Percentiles rank a stretch among this genome's conserved stretches.
Evolutionary conservation across 768 basidiomycete genomes (phyloP).

Genomic region (Leccinum olivaceopallidum): DNA sequence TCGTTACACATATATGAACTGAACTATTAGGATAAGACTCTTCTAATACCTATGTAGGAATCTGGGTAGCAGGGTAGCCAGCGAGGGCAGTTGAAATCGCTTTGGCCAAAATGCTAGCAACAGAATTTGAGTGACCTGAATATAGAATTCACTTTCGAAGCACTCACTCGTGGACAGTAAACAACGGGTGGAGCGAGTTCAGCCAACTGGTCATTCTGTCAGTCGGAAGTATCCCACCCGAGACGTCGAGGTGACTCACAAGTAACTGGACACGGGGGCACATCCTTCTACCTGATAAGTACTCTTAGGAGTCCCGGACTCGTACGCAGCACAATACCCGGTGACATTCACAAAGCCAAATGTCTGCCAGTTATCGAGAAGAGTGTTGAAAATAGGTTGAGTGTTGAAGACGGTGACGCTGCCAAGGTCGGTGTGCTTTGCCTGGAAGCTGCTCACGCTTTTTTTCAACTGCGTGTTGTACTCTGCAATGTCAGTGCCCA

Average conservation of each 20-base stretch:
- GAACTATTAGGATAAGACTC: not conserved
- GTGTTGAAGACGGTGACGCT: constrained; percentile 54
- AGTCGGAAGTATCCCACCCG: not conserved
- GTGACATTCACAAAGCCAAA: constrained; percentile 61
- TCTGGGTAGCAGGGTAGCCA: constrained; percentile 25
- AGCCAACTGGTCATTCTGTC: constrained; percentile 48
- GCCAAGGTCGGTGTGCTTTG: constrained; percentile 42
- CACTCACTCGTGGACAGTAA: constrained; percentile 60
- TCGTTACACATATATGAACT: no score
- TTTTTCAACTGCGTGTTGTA: constrained; percentile 45
- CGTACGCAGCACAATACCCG: constrained; percentile 58
- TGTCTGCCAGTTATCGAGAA: constrained; percentile 51
- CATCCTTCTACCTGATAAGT: constrained; percentile 59
- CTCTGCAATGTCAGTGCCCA: constrained; percentile 40
- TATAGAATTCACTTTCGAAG: not conserved
- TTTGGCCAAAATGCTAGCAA: constrained; percentile 49
- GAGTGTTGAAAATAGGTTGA: constrained; percentile 55
- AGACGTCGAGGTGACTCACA: constrained; percentile 42
- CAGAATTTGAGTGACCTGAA: constrained; percentile 1
- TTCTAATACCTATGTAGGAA: constrained; percentile 6
- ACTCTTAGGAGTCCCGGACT: constrained; percentile 51
- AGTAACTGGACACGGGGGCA: constrained; percentile 64
- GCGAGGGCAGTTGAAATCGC: constrained; percentile 48
- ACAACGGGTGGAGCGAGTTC: constrained; percentile 60
- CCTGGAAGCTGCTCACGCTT: constrained; percentile 41